Base-by-base conservation (phyloP, 371 early-diverging fungal genomes). In the Mortierella polycephala region DNA sequence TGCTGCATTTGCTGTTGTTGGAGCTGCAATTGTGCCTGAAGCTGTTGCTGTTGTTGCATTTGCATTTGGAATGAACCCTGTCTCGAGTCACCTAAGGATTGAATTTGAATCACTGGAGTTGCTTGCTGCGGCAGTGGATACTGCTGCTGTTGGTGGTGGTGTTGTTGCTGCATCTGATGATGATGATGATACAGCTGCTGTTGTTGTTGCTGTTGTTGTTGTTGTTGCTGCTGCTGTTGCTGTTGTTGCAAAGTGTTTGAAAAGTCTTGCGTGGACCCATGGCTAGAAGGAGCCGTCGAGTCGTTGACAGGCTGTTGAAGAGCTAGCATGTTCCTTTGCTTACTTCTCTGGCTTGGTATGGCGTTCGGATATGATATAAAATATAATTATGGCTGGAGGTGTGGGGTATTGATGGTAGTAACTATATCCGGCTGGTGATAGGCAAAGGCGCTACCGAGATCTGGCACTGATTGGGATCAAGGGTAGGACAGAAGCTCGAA, bases 81-180 rank as follows among this genome's bases (percentile, higher is more conserved):
- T 23, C 62, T 45, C 18, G 64, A 64, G 9, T 68, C 68, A 54
- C 72, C 64, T 60, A 77, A n/a, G 13, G 65, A 53, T 51, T 77
- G 72, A 65, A 77, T 68, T 37, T 77, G 72, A 62, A 77, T 77
- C 41, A 60, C 39, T 0, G 71, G 71, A 6, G 69, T 49, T 14
- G 56, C 40, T 52, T 40, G 9, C 14, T 69, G 69, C 30, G 61
- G 74, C 47, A 60, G 60, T 20, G 37, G 63, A 5, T 57, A 58
- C 47, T 62, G 67, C 16, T 46, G 62, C 13, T 41, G 68, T 16
- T 44, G 58, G 3, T 45, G 55, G 14, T 44, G 67, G 16, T 53
- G 60, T n/a, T 23, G 60, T n/a, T 59, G 64, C 13, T 62, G 66
- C 30, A 30, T 30, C 1, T 2, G 1, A 5, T 59, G 63, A 11